phyloP scores from a whole-genome alignment of 805 yeast species.

The Candida wancherniae region DNA sequence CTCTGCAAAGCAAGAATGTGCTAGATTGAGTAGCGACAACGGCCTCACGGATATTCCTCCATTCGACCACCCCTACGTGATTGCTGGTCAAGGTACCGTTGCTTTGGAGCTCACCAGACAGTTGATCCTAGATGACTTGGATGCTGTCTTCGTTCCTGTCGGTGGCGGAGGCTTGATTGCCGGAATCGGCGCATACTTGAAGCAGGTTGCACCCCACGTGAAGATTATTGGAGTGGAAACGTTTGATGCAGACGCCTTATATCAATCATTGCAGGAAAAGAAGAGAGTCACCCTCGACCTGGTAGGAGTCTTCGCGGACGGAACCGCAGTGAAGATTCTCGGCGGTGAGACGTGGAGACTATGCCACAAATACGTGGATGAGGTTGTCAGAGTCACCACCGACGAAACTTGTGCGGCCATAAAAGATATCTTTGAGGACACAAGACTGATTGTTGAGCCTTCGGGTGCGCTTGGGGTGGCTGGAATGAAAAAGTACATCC shows the following conservation, averaged over 20 bases:
- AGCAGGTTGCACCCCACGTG: conserved; percentile 96
- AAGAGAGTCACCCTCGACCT: conserved; percentile 51
- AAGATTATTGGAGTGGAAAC: conserved; percentile 96
- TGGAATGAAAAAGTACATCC: conserved; percentile 80
- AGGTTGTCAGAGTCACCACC: conserved; percentile 75
- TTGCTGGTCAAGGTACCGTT: conserved; percentile 98
- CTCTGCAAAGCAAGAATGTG: conserved; percentile 89
- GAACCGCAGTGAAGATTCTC: conserved; percentile 87
- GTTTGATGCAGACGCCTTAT: conserved; percentile 89
- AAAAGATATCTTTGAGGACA: conserved; percentile 93
- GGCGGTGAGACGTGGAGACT: conserved; percentile 92
- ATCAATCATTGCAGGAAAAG: conserved; percentile 57
- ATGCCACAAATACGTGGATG: conserved; percentile 78
- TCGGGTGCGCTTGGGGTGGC: conserved; percentile 97
- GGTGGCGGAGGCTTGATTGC: conserved; percentile 98
- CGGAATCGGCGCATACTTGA: conserved; percentile 85
- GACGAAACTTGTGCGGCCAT: conserved; percentile 96
- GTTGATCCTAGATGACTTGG: conserved; percentile 65
- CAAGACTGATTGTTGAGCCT: conserved; percentile 91
- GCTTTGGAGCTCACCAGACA: conserved; percentile 92
- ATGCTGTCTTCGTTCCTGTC: conserved; percentile 86
- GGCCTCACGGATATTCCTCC: conserved; percentile 94
- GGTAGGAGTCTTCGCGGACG: conserved; percentile 99
- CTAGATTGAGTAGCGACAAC: conserved; percentile 59
- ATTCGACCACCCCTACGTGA: conserved; percentile 94